Base-by-base conservation (phyloP, 2,329 filamentous ascomycete species). In the Capronia epimyces region DNA sequence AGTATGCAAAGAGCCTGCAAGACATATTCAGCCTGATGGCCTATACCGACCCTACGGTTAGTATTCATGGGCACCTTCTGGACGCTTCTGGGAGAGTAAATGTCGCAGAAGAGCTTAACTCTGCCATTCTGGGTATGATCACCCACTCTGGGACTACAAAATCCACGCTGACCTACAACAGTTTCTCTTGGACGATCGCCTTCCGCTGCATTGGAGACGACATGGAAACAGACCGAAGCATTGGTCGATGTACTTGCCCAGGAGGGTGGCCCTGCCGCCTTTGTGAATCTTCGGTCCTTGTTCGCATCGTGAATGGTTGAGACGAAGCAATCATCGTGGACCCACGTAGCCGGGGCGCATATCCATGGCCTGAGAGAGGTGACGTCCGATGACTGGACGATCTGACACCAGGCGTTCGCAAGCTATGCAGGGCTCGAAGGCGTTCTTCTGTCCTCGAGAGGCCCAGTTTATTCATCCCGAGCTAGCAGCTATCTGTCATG, bases 91-190 rank as follows among this genome's bases (percentile, higher is more conserved):
- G 87, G 1, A 76, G 93, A 37, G 80, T 83, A 15, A 76, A 81
- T 15, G 88, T 97, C 34, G 90, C 90, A 7, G 93, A 98, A 71
- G 90, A 95, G 67, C 75, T 98, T 50, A 97, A 97, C 68, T 87
- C 88, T 54, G 90, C 89, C 41, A 95, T 98, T 62, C 69, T 98
- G 53, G 82, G 89, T 95, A 73, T 72, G 15, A 37, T 16, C 8
- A 36, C 21, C 4, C 18, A 18, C 16, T 24, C 10, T 25, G 16
- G 5, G 15, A 12, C 15, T 18, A 9, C 15, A 37, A 20, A 37
- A 5, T 15, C 12, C 36, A 51, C 34, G 18, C 63, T 39, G 60
- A 65, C 18, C 16, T 15, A 29, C 22, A 16, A 45, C 62, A 96
- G 91, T 89, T 36, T 94, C 88, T 0, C 76, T 96, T 2, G 93